Evolutionary conservation across 1,284 basidiomycete species (phyloP).

Genomic region (Xerocomus nothofagi): DNA sequence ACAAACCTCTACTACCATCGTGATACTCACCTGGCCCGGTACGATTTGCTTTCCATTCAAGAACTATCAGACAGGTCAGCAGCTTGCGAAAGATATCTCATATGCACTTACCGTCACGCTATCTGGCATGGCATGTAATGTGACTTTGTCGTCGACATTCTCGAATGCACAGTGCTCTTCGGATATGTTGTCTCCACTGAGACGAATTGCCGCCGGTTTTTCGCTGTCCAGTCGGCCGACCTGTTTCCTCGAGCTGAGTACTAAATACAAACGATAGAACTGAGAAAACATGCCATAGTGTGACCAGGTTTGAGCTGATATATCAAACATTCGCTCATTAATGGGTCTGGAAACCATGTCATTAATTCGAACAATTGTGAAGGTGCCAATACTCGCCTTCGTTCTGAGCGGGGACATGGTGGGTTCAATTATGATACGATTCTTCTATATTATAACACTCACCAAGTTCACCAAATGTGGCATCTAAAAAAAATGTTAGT

Average conservation of each 20-base stretch:
- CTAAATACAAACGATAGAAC: constrained; percentile 8
- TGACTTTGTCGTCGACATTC: constrained; percentile 84
- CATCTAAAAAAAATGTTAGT: constrained; percentile 52
- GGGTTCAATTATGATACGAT: constrained; percentile 18
- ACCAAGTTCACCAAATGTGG: constrained; percentile 95
- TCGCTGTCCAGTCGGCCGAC: constrained; percentile 82
- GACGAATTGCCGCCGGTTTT: constrained; percentile 82
- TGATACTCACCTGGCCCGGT: constrained; percentile 61
- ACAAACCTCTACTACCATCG: constrained; percentile 14
- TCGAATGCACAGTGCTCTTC: constrained; percentile 93
- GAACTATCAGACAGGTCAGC: constrained; percentile 50
- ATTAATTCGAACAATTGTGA: constrained; percentile 15
- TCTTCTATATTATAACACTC: constrained; percentile 35
- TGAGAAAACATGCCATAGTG: constrained; percentile 56
- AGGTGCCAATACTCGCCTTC: constrained; percentile 55
- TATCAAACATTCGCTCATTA: constrained; percentile 91
- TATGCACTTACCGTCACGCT: constrained; percentile 74
- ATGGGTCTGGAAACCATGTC: constrained; percentile 56
- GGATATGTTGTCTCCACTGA: constrained; percentile 90
- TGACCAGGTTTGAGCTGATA: constrained; percentile 92
- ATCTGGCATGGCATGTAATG: constrained; percentile 73
- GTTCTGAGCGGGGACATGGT: constrained; percentile 53
- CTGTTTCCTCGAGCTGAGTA: constrained; percentile 38
- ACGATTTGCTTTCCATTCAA: constrained; percentile 89
- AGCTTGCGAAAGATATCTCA: neutral